Evolutionary conservation across 306 rosid species (phyloP).

Genomic region (Acacia confusa): DNA sequence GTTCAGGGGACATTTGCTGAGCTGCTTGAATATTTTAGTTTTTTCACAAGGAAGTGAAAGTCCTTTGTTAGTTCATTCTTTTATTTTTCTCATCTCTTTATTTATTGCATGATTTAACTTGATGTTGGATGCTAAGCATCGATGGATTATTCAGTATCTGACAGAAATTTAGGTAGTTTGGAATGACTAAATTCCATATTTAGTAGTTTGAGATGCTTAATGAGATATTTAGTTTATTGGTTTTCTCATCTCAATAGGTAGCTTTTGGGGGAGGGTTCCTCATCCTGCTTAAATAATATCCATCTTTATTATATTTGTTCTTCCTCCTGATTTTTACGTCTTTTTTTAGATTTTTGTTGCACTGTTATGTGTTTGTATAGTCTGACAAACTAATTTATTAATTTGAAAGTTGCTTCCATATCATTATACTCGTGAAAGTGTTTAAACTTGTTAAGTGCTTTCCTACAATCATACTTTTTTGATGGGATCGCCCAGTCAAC

Average conservation of each 20-base stretch:
- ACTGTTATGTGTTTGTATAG: not conserved
- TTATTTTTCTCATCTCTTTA: not conserved
- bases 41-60: not conserved
- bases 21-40: not conserved
- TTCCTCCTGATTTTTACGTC: not conserved
- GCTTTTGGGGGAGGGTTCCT: not conserved
- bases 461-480: not conserved
- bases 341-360: not conserved
- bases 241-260: not conserved
- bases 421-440: constrained; percentile 7
- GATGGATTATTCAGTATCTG: not conserved
- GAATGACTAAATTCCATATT: not conserved
- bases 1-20: not conserved
- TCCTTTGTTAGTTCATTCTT: not conserved
- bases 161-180: not conserved
- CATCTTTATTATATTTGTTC: not conserved
- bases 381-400: not conserved
- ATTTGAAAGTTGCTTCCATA: constrained; percentile 5
- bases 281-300: not conserved
- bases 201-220: not conserved
- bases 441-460: constrained; percentile 10
- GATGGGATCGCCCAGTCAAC: not conserved
- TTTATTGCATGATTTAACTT: not conserved
- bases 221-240: not conserved
- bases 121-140: not conserved